Percentiles rank a stretch among this genome's conserved stretches.
Evolutionary conservation across 441 rosid species (phyloP).

Genomic region (Biscutella laevigata): DNA sequence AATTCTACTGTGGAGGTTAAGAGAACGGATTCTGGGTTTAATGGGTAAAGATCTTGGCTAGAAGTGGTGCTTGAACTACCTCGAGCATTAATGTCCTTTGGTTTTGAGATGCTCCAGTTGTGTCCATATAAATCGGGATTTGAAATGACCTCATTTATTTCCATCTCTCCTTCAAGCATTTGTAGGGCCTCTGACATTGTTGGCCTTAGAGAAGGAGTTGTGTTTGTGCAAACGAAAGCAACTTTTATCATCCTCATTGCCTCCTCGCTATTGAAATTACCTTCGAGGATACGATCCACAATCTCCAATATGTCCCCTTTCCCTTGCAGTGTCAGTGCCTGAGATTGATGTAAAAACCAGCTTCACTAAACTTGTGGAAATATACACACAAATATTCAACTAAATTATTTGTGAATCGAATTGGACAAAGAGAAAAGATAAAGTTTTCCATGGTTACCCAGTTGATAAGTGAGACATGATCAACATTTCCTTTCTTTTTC

Average conservation of each 20-base stretch:
- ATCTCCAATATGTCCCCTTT: constrained; percentile 11
- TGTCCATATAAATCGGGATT: constrained; percentile 16
- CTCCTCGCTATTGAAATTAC: constrained; percentile 2
- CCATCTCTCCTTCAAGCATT: constrained; percentile 44
- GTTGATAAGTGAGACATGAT: constrained; percentile 30
- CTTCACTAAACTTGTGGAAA: not conserved
- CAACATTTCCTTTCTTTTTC: constrained; percentile 6
- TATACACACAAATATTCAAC: not conserved
- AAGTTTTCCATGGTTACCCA: constrained; percentile 30
- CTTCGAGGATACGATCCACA: constrained; percentile 8
- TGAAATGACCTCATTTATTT: constrained; percentile 30
- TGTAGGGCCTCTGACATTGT: constrained; percentile 56
- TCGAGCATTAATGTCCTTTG: not conserved
- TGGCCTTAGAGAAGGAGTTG: constrained; percentile 46
- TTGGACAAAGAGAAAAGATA: not conserved
- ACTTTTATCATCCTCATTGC: constrained; percentile 30
- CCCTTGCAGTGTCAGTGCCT: constrained; percentile 12
- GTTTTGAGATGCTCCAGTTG: not conserved
- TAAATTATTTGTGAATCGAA: not conserved
- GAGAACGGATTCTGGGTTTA: constrained; percentile 1
- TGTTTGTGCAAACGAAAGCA: constrained; percentile 47
- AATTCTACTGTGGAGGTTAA: not conserved
- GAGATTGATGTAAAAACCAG: not conserved
- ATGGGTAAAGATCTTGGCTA: not conserved
- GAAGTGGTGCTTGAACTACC: constrained; percentile 9